Percentiles rank a stretch among this genome's conserved stretches.
These are phyloP conservation scores for Corynascus novoguineensis DNA, from an alignment of 495 filamentous ascomycete species.

Conservation along the genomic window DNA sequence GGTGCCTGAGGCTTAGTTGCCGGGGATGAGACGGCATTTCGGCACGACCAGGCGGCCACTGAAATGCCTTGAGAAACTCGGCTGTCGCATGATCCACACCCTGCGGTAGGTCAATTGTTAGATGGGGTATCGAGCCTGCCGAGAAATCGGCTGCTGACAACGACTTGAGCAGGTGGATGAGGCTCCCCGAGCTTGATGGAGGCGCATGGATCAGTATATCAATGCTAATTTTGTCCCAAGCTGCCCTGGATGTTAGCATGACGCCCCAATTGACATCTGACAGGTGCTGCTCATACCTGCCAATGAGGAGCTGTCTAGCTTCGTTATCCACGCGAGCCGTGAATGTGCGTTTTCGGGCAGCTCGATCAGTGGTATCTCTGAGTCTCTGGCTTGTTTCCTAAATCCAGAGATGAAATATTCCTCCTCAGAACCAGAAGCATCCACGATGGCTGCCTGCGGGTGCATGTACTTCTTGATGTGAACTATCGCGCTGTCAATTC, in stretches of 20 bases:
- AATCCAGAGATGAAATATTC: constrained; percentile 51
- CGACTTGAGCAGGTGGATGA: constrained; percentile 68
- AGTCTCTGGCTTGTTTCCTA: constrained; percentile 38
- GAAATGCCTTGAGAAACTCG: constrained; percentile 53
- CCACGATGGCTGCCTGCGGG: constrained; percentile 52
- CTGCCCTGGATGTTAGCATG: constrained; percentile 37
- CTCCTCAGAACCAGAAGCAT: constrained; percentile 47
- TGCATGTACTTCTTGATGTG: constrained; percentile 53
- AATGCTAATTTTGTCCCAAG: constrained; percentile 67
- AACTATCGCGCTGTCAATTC: constrained; percentile 24
- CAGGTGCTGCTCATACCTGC: constrained; percentile 42
- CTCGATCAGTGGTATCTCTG: constrained; percentile 54
- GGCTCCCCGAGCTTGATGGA: constrained; percentile 58
- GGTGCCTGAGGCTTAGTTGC: constrained; percentile 66
- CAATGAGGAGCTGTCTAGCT: constrained; percentile 66
- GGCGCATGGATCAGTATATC: constrained; percentile 76
- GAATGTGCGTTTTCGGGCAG: constrained; percentile 56
- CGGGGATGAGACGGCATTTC: constrained; percentile 32
- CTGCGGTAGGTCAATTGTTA: constrained; percentile 75
- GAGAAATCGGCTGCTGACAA: constrained; percentile 69
- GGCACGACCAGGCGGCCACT: constrained; percentile 55
- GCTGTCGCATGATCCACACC: constrained; percentile 56
- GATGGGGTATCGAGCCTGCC: constrained; percentile 54
- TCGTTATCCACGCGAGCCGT: constrained; percentile 67
- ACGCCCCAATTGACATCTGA: background rate